phyloP scores from a whole-genome alignment of 495 filamentous ascomycete species.

The Aspergillus steynii region DNA sequence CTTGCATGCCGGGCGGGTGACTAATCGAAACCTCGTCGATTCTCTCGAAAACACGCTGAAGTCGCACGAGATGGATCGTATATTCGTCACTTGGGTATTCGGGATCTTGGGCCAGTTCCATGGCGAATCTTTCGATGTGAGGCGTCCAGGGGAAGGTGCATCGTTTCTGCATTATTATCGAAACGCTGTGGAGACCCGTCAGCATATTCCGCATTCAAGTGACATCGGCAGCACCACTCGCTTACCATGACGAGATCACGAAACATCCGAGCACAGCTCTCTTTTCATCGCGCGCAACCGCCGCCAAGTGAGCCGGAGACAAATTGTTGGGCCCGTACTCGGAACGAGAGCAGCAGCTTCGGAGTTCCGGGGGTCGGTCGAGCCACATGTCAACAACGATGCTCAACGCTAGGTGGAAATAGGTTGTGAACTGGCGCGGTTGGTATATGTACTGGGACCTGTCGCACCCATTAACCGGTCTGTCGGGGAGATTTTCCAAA shows the following conservation, averaged over 20 bases:
- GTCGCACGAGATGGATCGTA: neutral
- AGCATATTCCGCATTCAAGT: neutral
- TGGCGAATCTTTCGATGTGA: neutral
- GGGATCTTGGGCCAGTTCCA: neutral
- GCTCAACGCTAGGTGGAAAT: constrained; percentile 38
- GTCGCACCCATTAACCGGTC: neutral
- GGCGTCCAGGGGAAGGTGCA: neutral
- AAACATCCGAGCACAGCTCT: constrained; percentile 26
- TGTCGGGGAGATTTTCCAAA: neutral
- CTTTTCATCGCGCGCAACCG: constrained; percentile 15
- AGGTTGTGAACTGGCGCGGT: neutral
- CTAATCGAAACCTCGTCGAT: neutral
- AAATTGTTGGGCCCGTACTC: neutral
- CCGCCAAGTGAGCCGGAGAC: neutral
- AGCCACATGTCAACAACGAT: constrained; percentile 44
- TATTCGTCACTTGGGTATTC: neutral
- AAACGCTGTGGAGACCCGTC: neutral
- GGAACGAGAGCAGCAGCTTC: constrained; percentile 5
- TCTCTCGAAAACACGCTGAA: neutral
- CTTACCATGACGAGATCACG: constrained; percentile 23
- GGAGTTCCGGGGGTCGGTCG: constrained; percentile 27
- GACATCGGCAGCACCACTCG: neutral
- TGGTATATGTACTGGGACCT: neutral
- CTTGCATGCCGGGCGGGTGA: neutral
- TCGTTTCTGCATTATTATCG: neutral